phyloP scores from a whole-genome alignment of 2,329 filamentous ascomycete species.

The Aspergillus calidoustus region DNA sequence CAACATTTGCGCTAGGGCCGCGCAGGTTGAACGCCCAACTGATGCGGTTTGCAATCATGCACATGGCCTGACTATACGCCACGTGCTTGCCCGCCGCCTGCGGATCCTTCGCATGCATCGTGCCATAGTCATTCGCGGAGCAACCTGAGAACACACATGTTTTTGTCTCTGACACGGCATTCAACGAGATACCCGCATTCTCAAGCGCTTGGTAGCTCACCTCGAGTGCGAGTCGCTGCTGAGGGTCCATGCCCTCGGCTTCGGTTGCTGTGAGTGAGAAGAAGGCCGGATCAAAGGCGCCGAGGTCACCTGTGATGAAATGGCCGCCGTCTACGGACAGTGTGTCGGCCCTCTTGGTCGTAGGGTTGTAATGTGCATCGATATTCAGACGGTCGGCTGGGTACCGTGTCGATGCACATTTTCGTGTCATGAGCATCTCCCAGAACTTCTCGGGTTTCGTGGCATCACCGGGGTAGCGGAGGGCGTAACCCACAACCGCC shows the following conservation, averaged over 20 bases:
- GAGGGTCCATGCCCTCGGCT: slow-evolving; percentile 24
- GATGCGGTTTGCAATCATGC: slow-evolving; percentile 34
- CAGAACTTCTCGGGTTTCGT: too few species aligned
- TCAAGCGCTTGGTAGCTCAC: slow-evolving; percentile 34
- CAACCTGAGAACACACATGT: slow-evolving; percentile 38
- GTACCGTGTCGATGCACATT: too few species aligned
- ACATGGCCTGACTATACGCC: background rate
- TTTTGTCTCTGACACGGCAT: slow-evolving; percentile 26
- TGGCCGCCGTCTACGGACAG: slow-evolving; percentile 18
- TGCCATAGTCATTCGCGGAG: slow-evolving; percentile 36
- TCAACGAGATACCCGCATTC: slow-evolving; percentile 4
- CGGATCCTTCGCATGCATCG: slow-evolving; percentile 27
- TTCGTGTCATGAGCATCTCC: too few species aligned
- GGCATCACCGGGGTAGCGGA: too few species aligned
- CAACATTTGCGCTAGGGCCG: slow-evolving; percentile 32
- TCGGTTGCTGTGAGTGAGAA: slow-evolving; percentile 34
- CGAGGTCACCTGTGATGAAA: slow-evolving; percentile 31
- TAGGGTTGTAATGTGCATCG: too few species aligned
- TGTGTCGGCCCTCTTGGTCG: too few species aligned
- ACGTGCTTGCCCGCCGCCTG: slow-evolving; percentile 1
- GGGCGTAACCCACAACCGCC: too few species aligned
- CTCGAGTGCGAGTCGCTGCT: slow-evolving; percentile 34
- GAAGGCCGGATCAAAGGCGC: slow-evolving; percentile 38
- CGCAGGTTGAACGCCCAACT: slow-evolving; percentile 36
- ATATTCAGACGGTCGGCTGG: too few species aligned